phyloP scores from a whole-genome alignment of 192 early-diverging fungal genomes.

The Radiomyces spectabilis region DNA sequence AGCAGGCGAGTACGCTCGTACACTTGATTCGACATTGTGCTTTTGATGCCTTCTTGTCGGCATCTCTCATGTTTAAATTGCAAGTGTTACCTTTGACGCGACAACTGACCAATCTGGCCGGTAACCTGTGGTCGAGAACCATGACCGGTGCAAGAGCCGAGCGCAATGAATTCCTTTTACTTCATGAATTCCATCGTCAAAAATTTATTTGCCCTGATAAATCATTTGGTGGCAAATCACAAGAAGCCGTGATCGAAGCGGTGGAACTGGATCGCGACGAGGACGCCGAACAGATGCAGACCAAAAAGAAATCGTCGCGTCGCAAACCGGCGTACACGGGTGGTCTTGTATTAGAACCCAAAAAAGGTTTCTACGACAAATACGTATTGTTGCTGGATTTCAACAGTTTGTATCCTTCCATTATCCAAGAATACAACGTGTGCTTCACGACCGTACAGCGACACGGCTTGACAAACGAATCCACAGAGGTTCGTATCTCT shows the following conservation, averaged over 20 bases:
- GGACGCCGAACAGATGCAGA: neutral
- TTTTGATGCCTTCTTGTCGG: slow-evolving; percentile 74
- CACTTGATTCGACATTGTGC: slow-evolving; percentile 74
- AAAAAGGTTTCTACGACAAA: slow-evolving; percentile 93
- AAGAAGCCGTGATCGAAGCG: slow-evolving; percentile 4
- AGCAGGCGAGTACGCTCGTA: slow-evolving; percentile 42
- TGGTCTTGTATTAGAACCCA: slow-evolving; percentile 95
- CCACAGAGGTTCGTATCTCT: neutral
- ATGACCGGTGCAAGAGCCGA: slow-evolving; percentile 87
- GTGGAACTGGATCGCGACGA: slow-evolving; percentile 20
- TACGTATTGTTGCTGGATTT: slow-evolving; percentile 95
- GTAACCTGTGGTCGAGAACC: slow-evolving; percentile 93
- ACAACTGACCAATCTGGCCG: slow-evolving; percentile 87
- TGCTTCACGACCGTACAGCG: slow-evolving; percentile 95
- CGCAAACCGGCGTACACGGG: slow-evolving; percentile 90
- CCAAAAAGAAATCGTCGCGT: slow-evolving; percentile 36
- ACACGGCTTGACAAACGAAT: neutral
- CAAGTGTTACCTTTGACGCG: slow-evolving; percentile 86
- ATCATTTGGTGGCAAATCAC: slow-evolving; percentile 25
- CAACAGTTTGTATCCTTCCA: slow-evolving; percentile 98
- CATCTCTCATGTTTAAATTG: slow-evolving; percentile 76
- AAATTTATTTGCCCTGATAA: slow-evolving; percentile 94
- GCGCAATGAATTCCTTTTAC: slow-evolving; percentile 89
- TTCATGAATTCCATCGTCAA: slow-evolving; percentile 90
- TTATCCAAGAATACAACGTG: slow-evolving; percentile 99